Percentiles rank a stretch among this genome's conserved stretches.
These are phyloP conservation scores for Cladosporium sp. DNA, from an alignment of 2,329 filamentous ascomycete genomes.

Conservation along the genomic window DNA sequence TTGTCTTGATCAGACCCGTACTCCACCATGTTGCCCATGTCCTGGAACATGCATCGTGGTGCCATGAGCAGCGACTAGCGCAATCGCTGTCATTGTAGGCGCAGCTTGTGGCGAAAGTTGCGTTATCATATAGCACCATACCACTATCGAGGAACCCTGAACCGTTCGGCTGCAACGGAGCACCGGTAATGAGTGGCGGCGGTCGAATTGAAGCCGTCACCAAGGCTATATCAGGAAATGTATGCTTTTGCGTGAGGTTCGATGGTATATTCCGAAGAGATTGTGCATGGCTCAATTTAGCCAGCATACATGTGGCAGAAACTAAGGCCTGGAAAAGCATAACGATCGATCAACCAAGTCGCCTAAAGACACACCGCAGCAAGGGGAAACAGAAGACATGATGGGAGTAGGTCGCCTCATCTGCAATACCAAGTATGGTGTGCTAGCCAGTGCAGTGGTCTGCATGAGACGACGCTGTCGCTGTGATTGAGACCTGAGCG, in stretches of 20 bases:
- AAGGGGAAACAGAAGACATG: not conserved
- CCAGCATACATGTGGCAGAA: not conserved
- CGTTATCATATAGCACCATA: not conserved
- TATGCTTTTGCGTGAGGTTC: not conserved
- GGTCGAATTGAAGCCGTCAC: not conserved
- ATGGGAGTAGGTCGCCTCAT: not conserved
- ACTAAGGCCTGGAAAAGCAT: not conserved
- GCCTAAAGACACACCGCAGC: not conserved
- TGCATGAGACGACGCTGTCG: not conserved
- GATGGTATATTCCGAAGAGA: not conserved
- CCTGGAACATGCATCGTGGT: slow-evolving; percentile 1
- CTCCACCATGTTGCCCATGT: slow-evolving; percentile 1
- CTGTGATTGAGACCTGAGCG: not conserved
- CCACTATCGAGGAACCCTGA: not conserved
- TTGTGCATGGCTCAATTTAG: not conserved
- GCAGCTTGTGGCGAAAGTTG: slow-evolving; percentile 1
- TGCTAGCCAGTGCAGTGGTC: too few species aligned
- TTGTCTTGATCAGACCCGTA: not conserved
- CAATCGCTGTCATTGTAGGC: not conserved
- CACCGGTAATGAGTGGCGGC: not conserved
- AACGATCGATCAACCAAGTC: not conserved
- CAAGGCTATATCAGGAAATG: not conserved
- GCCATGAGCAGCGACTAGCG: not conserved
- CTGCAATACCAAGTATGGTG: too few species aligned
- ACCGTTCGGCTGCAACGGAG: not conserved